Evolutionary conservation across 345 rosid species (phyloP).

Genomic region (Euphorbia pulcherrima): DNA sequence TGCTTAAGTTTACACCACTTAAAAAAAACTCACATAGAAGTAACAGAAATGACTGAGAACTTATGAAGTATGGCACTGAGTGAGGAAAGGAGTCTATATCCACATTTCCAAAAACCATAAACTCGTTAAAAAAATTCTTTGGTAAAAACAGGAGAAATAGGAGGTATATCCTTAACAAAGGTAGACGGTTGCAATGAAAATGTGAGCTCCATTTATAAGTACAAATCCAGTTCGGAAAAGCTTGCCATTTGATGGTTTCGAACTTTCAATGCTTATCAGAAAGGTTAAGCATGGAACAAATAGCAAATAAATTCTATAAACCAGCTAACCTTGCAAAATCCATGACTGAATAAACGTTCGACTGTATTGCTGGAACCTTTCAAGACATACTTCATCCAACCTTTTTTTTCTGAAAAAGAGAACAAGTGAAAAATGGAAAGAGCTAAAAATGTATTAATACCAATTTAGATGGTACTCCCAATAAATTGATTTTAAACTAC

Average conservation of each 20-base stretch:
- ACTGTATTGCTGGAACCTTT: constrained; percentile 87
- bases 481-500: background rate
- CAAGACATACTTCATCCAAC: constrained; percentile 87
- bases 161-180: background rate
- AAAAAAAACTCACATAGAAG: background rate
- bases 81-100: background rate
- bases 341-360: constrained; percentile 79
- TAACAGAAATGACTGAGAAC: background rate
- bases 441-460: background rate
- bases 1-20: background rate
- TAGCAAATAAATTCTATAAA: background rate
- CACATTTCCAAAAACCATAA: background rate
- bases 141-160: background rate
- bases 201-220: background rate
- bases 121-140: background rate
- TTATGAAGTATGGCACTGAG: background rate
- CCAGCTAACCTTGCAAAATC: constrained; percentile 73
- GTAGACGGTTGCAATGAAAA: background rate
- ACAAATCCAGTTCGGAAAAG: background rate
- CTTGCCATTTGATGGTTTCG: too few species aligned
- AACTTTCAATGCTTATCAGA: background rate
- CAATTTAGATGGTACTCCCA: background rate
- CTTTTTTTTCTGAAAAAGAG: constrained; percentile 55
- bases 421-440: background rate
- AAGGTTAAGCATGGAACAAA: background rate